Evolutionary conservation across 1,284 basidiomycete genomes (phyloP).

Genomic region (Chondrostereum purpureum): DNA sequence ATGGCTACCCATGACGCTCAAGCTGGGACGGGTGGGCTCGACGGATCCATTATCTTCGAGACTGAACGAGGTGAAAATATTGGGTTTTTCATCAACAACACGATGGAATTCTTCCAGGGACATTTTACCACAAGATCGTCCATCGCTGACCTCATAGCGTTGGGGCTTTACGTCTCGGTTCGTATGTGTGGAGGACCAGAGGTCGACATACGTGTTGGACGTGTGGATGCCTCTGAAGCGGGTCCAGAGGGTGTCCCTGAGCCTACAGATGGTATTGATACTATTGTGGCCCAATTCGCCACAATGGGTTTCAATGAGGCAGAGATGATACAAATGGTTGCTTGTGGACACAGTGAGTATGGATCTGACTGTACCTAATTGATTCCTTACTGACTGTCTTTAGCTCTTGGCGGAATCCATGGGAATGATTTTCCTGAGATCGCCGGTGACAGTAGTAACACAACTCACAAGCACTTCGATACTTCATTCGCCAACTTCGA

Average conservation of each 20-base stretch:
- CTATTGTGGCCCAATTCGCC: conserved; percentile 5
- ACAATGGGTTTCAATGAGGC: conserved; percentile 6
- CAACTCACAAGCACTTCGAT: background rate
- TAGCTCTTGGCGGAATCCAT: background rate
- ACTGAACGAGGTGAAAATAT: conserved; percentile 2
- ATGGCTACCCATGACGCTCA: conserved; percentile 11
- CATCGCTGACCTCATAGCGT: conserved; percentile 8
- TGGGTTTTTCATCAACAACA: background rate
- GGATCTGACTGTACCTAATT: background rate
- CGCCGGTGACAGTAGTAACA: background rate
- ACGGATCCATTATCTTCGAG: conserved; percentile 9
- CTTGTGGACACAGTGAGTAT: conserved; percentile 8
- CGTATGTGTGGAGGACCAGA: conserved; percentile 8
- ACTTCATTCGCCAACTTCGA: background rate
- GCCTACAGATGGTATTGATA: conserved; percentile 5
- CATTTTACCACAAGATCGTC: background rate
- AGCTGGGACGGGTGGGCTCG: conserved; percentile 10
- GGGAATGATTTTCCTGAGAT: conserved; percentile 4
- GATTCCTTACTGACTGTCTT: background rate
- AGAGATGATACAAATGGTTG: conserved; percentile 11
- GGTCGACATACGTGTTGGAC: conserved; percentile 5
- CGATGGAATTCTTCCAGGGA: background rate
- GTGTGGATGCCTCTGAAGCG: conserved; percentile 9
- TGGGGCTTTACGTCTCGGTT: conserved; percentile 5
- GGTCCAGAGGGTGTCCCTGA: conserved; percentile 9